Evolutionary conservation across 2,329 filamentous ascomycete genomes (phyloP).

Genomic region (Penicillium italicum): DNA sequence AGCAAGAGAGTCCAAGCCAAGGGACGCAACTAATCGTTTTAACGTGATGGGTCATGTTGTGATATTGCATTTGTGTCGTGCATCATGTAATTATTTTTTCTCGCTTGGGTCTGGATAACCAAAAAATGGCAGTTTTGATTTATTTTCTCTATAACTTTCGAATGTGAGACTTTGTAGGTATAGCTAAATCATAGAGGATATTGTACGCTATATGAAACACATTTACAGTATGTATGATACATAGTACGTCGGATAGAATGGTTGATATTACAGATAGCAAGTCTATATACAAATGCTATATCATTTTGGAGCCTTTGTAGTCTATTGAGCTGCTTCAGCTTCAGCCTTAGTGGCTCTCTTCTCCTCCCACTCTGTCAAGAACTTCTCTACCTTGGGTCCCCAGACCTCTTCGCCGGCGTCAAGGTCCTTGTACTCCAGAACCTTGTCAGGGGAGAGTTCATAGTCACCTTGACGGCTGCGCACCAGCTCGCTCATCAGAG

Average conservation of each 20-base stretch:
- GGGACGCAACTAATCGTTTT: constrained; percentile 21
- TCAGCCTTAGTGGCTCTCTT: constrained; percentile 31
- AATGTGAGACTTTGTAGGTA: neutral
- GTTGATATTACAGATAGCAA: neutral
- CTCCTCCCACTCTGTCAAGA: constrained; percentile 53
- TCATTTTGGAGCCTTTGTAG: neutral
- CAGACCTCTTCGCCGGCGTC: constrained; percentile 74
- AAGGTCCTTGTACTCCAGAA: constrained; percentile 75
- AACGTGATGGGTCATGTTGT: constrained; percentile 7
- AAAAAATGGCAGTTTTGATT: constrained; percentile 13
- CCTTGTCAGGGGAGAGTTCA: constrained; percentile 63
- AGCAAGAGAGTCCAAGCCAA: constrained; percentile 43
- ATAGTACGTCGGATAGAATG: neutral
- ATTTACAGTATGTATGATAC: neutral
- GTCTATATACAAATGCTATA: constrained; percentile 3
- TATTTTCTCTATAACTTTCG: neutral
- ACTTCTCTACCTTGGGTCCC: constrained; percentile 66
- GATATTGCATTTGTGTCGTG: constrained; percentile 12
- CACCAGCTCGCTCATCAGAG: constrained; percentile 78
- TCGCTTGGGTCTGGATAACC: constrained; percentile 14
- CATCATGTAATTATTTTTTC: constrained; percentile 16
- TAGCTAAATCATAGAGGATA: no score
- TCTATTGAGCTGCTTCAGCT: constrained; percentile 5
- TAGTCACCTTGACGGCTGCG: constrained; percentile 81
- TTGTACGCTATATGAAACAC: no score